A percentile compares a stretch with the other conserved stretches of the same genome.
These are phyloP conservation scores for Pyrenula massariospora DNA, from an alignment of 495 filamentous ascomycete genomes.

Conservation along the genomic window DNA sequence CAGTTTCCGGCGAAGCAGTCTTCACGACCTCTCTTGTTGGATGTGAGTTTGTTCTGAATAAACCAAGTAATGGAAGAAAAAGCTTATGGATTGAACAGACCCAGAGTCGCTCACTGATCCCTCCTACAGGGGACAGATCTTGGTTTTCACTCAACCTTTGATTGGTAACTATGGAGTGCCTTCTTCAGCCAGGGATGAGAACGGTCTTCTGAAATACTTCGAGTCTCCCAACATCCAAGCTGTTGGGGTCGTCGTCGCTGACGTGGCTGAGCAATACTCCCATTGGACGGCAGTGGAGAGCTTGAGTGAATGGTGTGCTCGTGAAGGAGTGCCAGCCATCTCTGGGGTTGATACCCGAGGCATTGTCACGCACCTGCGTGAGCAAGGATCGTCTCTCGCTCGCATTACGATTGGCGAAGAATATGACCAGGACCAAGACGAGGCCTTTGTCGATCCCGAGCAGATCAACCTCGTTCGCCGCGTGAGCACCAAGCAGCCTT, in stretches of 20 bases:
- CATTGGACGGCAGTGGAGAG: constrained; percentile 98
- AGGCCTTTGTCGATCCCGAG: constrained; percentile 88
- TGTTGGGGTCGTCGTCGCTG: constrained; percentile 86
- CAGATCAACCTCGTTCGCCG: constrained; percentile 91
- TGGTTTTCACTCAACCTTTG: constrained; percentile 96
- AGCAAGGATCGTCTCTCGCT: constrained; percentile 90
- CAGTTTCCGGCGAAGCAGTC: constrained; percentile 87
- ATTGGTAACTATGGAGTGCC: constrained; percentile 98
- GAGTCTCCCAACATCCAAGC: constrained; percentile 96
- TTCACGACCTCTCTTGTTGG: constrained; percentile 91
- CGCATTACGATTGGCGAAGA: constrained; percentile 93
- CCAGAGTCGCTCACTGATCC: too few relatives aligned
- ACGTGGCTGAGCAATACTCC: constrained; percentile 85
- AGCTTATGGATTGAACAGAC: too few relatives aligned
- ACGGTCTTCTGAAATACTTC: constrained; percentile 80
- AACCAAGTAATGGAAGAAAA: too few relatives aligned
- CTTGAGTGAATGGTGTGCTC: constrained; percentile 83
- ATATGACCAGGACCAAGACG: constrained; percentile 97
- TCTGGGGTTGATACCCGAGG: constrained; percentile 93
- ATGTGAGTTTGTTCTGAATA: too few relatives aligned
- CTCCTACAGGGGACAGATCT: constrained; percentile 95
- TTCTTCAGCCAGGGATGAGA: constrained; percentile 60
- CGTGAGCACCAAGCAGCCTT: constrained; percentile 94
- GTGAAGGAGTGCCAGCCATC: constrained; percentile 92
- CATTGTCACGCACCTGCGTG: constrained; percentile 89